Evolutionary conservation across 805 yeast genomes (phyloP).

Genomic region (Candida vartiovaarae): DNA sequence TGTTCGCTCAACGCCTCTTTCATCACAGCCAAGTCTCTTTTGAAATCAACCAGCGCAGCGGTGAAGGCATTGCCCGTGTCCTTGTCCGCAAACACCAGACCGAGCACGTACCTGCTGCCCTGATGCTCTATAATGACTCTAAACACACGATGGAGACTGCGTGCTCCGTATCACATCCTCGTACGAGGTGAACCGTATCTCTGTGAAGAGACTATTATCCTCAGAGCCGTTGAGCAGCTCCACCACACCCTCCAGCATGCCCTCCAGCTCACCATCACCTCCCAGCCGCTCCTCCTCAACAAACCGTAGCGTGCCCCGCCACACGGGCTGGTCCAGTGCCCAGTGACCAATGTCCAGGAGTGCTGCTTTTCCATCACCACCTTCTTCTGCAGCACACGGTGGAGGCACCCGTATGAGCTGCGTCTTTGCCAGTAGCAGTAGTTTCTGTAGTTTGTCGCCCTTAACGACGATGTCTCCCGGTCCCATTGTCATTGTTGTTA

Average conservation of each 20-base stretch:
- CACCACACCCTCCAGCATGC: constrained; percentile 1
- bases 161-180: constrained; percentile 25
- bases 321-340: constrained; percentile 28
- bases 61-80: constrained; percentile 7
- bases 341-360: constrained; percentile 17
- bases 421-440: constrained; percentile 5
- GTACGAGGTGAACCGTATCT: constrained; percentile 25
- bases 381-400: background rate
- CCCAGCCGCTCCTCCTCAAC: constrained; percentile 20
- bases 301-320: constrained; percentile 28
- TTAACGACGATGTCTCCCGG: background rate
- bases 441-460: constrained; percentile 2
- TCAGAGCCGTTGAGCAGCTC: constrained; percentile 8
- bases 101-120: constrained; percentile 31
- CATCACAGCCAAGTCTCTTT: background rate
- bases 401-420: constrained; percentile 15
- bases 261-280: background rate
- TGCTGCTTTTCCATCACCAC: background rate
- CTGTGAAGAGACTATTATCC: constrained; percentile 28
- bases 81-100: constrained; percentile 31
- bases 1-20: background rate
- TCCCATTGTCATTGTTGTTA: background rate
- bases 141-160: constrained; percentile 23
- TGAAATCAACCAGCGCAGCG: constrained; percentile 2
- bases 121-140: constrained; percentile 29